A percentile compares a stretch with the other conserved stretches of the same genome.
phyloP scores from a whole-genome alignment of 805 yeast genomes.

The Metschnikowia reukaufii region DNA sequence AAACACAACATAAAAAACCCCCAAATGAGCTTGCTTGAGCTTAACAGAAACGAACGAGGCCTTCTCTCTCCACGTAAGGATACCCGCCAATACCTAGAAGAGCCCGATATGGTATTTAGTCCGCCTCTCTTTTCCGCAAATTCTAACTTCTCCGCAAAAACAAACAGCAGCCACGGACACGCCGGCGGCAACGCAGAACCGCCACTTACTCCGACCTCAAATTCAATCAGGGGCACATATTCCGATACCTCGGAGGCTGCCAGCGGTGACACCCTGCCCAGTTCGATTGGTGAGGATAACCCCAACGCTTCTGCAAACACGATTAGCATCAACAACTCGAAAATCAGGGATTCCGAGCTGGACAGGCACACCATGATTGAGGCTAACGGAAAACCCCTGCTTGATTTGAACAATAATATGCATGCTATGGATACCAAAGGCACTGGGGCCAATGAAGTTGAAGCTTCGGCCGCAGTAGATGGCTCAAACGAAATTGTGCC shows the following conservation, averaged over 20 bases:
- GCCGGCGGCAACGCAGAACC: conserved; percentile 12
- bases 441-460: too few species aligned
- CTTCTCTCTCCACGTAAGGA: conserved; percentile 7
- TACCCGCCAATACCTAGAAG: background rate
- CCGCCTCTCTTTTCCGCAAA: conserved; percentile 8
- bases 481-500: too few species aligned
- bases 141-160: background rate
- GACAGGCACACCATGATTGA: conserved; percentile 15
- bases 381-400: background rate
- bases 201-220: conserved; percentile 20
- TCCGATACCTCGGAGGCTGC: conserved; percentile 20
- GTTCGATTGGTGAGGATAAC: conserved; percentile 20
- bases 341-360: conserved; percentile 15
- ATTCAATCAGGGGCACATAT: conserved; percentile 14
- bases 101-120: conserved; percentile 4
- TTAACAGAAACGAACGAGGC: conserved; percentile 6
- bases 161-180: conserved; percentile 10
- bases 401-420: background rate
- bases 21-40: conserved; percentile 11
- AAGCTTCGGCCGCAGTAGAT: too few species aligned
- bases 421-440: background rate
- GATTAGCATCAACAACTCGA: conserved; percentile 6
- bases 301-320: conserved; percentile 11
- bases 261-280: conserved; percentile 20
- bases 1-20: background rate